phyloP scores from a whole-genome alignment of 2,329 filamentous ascomycete genomes.

The Pseudonectria foliicola region DNA sequence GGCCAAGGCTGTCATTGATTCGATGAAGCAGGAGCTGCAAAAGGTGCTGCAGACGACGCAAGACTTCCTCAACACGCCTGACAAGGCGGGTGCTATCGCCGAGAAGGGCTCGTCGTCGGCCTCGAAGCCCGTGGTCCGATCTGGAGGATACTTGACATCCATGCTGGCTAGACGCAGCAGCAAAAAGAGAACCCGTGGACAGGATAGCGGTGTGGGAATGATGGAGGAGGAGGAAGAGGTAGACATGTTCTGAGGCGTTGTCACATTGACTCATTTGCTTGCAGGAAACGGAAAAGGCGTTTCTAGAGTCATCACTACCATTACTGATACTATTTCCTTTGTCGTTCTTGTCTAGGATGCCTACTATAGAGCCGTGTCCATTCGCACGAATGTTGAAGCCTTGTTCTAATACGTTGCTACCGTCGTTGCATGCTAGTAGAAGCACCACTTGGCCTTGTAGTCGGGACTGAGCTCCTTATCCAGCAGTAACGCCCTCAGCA shows the following conservation, averaged over 20 bases:
- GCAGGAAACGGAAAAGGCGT: neutral
- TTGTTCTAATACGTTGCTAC: too few species aligned
- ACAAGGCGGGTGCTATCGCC: conserved; percentile 7
- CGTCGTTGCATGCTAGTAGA: too few species aligned
- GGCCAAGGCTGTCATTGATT: conserved; percentile 39
- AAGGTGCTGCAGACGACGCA: conserved; percentile 40
- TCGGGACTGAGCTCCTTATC: conserved; percentile 33
- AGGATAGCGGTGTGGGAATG: conserved; percentile 50
- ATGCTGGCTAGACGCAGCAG: conserved; percentile 25
- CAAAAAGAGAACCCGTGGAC: conserved; percentile 36
- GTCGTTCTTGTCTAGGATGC: too few species aligned
- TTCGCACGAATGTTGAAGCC: too few species aligned
- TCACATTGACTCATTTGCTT: conserved; percentile 10
- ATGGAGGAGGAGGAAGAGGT: conserved; percentile 47
- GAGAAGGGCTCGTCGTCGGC: conserved; percentile 6
- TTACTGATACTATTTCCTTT: neutral
- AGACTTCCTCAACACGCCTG: conserved; percentile 32
- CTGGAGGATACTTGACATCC: conserved; percentile 17
- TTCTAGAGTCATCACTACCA: neutral
- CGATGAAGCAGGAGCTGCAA: conserved; percentile 46
- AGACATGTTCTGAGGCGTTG: conserved; percentile 19
- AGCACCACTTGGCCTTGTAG: conserved; percentile 43
- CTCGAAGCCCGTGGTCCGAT: conserved; percentile 8
- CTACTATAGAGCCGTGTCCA: too few species aligned
- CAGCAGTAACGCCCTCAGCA: conserved; percentile 42